Conservation (phyloP, 1,284 basidiomycete genomes). For the Irpex sp. region DNA sequence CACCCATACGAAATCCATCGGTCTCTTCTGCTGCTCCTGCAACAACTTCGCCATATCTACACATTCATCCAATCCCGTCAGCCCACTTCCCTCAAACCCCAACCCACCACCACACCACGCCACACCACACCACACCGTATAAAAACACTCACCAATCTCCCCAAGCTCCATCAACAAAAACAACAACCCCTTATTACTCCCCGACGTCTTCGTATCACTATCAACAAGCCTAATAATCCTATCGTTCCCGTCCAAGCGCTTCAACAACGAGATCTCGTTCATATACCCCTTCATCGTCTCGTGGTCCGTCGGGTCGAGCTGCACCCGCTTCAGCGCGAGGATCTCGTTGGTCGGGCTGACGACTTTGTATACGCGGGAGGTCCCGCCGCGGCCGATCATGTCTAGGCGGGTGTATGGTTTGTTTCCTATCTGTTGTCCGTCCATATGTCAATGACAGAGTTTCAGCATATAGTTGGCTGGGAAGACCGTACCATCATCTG, state of each 20-base stretch:
- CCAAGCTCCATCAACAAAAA: constrained; percentile 93
- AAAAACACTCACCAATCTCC: constrained; percentile 54
- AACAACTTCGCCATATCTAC: constrained; percentile 75
- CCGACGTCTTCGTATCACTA: constrained; percentile 69
- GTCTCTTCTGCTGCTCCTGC: constrained; percentile 75
- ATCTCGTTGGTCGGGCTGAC: constrained; percentile 72
- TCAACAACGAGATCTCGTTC: constrained; percentile 88
- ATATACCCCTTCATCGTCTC: constrained; percentile 90
- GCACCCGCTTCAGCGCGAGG: constrained; percentile 85
- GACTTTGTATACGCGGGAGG: constrained; percentile 90
- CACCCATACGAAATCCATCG: constrained; percentile 87
- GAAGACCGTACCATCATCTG: not conserved
- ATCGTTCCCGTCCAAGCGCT: constrained; percentile 81
- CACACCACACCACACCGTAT: not conserved
- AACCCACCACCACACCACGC: no score
- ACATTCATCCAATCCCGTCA: not conserved
- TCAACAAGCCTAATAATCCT: constrained; percentile 88
- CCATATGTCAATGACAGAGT: not conserved
- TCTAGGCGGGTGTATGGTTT: constrained; percentile 79
- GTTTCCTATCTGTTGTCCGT: constrained; percentile 61
- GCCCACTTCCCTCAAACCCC: no score
- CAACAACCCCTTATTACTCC: constrained; percentile 60
- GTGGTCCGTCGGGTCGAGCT: constrained; percentile 77
- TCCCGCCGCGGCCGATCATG: constrained; percentile 86
- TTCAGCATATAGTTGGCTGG: no score